phyloP scores from a whole-genome alignment of 495 filamentous ascomycete species.

The Penicillium longicatenatum region DNA sequence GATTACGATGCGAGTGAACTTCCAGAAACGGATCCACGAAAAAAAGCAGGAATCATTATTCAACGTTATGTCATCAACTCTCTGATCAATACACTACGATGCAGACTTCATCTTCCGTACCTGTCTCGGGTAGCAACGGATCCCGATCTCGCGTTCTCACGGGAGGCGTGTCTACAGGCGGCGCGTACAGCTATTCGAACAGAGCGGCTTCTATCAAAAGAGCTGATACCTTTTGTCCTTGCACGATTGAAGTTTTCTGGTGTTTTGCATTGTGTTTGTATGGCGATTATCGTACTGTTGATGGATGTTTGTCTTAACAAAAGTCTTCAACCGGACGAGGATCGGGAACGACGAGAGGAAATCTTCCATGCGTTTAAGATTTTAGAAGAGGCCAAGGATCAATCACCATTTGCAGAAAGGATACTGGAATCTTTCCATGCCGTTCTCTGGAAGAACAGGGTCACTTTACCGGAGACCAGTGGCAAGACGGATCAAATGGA shows the following conservation, averaged over 20 bases:
- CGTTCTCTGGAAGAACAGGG: conserved; percentile 32
- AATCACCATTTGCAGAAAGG: conserved; percentile 35
- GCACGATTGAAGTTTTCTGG: conserved; percentile 28
- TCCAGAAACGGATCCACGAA: conserved; percentile 7
- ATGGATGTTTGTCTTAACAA: conserved; percentile 36
- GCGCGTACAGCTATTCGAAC: conserved; percentile 35
- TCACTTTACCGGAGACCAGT: conserved; percentile 8
- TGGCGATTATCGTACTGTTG: conserved; percentile 40
- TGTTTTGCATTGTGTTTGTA: conserved; percentile 36
- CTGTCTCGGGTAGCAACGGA: conserved; percentile 29
- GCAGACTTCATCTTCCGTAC: conserved; percentile 44
- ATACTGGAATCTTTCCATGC: conserved; percentile 37
- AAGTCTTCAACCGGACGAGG: conserved; percentile 8
- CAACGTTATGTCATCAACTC: conserved; percentile 40
- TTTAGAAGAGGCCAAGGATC: conserved; percentile 33
- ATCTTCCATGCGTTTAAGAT: conserved; percentile 36
- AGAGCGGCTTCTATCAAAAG: conserved; percentile 23
- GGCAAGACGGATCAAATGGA: neutral
- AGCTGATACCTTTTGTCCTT: conserved; percentile 24
- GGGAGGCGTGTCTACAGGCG: conserved; percentile 37
- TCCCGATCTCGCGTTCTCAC: conserved; percentile 31
- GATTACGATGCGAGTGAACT: conserved; percentile 1
- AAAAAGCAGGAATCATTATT: conserved; percentile 24
- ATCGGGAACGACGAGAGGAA: conserved; percentile 27
- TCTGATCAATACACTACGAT: conserved; percentile 37